Evolutionary conservation across 2,329 filamentous ascomycete species (phyloP), one percentile per base, ranked within the genome.

Genomic region (Colletotrichum higginsianum): DNA sequence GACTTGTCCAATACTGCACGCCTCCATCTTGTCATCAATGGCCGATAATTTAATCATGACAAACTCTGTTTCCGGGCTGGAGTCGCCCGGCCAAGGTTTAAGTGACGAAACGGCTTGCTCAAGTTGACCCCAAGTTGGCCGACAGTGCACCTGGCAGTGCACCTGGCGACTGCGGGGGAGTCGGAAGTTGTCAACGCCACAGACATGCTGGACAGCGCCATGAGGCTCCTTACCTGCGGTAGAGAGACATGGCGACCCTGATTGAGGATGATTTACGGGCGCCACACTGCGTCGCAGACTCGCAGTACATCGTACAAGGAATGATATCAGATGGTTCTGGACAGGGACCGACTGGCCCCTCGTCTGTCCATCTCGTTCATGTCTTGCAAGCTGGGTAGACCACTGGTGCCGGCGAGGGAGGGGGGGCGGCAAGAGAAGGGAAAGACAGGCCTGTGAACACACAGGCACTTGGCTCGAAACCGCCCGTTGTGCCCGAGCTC

Each of bases 281-380:
- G 18, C 42, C 23, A 35, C 47, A 52, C 35, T 38, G 38, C 18
- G 57, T 60, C 38, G 65, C 65, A 58, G 42, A 57, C 60, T 60
- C 38, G 68, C 65, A 58, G 42, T 53, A 61, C 47, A 26, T 26
- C 26, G 26, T 26, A 26, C 3, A 47, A 55, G 67, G 62, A 67
- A 62, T 52, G 55, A 56, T 64, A 53, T 58, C 71, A 73, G 63
- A 73, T 73, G 71, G 67, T 72, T 60, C 55, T 58, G 53, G 30
- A 61, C 67, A 73, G 62, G 71, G 71, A 71, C 67, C 56, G 52
- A 44, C 30, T 7, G 30, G 30, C 30, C 44, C 38, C 13, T 61
- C 63, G 63, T 42, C 30, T 56, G 38, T 8, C 44, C 52, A 58
- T 67, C 16, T 49, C 47, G 52, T 50, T 71, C 50, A 67, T 62